Evolutionary conservation across 352 stramenopile species (phyloP), one percentile per base, ranked within the genome.

Genomic region (Phytophthora sp.): DNA sequence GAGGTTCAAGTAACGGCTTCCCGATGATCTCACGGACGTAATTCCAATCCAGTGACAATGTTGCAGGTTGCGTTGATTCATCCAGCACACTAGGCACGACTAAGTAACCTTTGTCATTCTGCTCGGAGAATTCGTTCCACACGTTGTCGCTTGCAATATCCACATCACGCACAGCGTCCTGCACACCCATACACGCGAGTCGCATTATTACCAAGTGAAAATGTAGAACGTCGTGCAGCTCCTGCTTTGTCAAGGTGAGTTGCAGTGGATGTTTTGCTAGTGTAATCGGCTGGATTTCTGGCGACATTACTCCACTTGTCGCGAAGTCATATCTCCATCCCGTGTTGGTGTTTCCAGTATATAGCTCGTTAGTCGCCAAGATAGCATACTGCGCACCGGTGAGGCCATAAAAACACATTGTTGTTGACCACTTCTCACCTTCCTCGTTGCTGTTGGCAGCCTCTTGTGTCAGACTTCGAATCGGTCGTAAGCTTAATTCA

Each of bases 51-150:
- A 92, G 71, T 11, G 57, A 66, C 21, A 72, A 31, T 13, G 57
- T 53, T 9, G 60, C 27, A 4, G 68, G 45, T 42, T 68, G 31
- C 21, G 23, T 62, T 5, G 69, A 53, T 5, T 67, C 51, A 51
- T 78, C 54, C 30, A 74, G 4, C 21, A 74, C 41, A n/a, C 76
- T 84, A 13, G 87, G 82, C 1, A 92, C 83, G 26, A 96, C 84
- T 27, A 96, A 39, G 51, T 96, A 96, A 3, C 87, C 87, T 44
- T 96, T 96, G 72, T 96, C 87, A 48, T 96, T 96, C 56, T 91
- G 79, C 55, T 91, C 76, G 0, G 87, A 93, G 11, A 96, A 96
- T 43, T 94, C 85, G 34, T 89, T 79, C 78, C 82, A 92, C 2
- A 92, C 70, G 10, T 84, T 68, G 27, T 87, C 76, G 21, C 65